Evolutionary conservation across 1,139 yeast species (phyloP).

Genomic region (Saccharomycopsis hybrid): DNA sequence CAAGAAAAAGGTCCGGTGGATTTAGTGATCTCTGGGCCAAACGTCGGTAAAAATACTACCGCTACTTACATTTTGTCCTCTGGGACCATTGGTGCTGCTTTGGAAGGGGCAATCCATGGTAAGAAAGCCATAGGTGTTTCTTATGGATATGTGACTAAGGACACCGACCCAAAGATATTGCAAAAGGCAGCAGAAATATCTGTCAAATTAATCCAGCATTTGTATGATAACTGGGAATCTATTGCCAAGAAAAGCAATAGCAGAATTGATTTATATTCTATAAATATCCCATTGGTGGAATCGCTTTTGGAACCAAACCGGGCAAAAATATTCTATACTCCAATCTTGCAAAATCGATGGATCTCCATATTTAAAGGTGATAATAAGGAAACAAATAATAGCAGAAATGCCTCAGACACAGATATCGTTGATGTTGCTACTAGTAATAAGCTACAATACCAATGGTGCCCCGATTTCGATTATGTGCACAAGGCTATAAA

Average conservation of each 20-base stretch:
- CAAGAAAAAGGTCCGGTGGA: slow-evolving; percentile 58
- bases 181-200: slow-evolving; percentile 63
- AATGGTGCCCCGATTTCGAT: slow-evolving; percentile 82
- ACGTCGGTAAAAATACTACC: slow-evolving; percentile 87
- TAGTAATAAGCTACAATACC: slow-evolving; percentile 41
- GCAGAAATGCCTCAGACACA: slow-evolving; percentile 24
- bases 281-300: slow-evolving; percentile 71
- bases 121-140: slow-evolving; percentile 73
- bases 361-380: slow-evolving; percentile 44
- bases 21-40: slow-evolving; percentile 88
- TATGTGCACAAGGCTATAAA: slow-evolving; percentile 57
- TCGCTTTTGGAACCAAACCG: slow-evolving; percentile 37
- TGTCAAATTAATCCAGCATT: slow-evolving; percentile 52
- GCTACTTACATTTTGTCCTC: slow-evolving; percentile 86
- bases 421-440: slow-evolving; percentile 42
- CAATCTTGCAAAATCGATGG: slow-evolving; percentile 79
- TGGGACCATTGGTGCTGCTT: slow-evolving; percentile 97
- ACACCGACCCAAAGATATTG: slow-evolving; percentile 49
- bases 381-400: too few species aligned
- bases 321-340: slow-evolving; percentile 66
- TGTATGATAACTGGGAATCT: slow-evolving; percentile 55
- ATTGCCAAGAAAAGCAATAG: slow-evolving; percentile 18
- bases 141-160: slow-evolving; percentile 59
- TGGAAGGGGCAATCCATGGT: slow-evolving; percentile 87
- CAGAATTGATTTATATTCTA: slow-evolving; percentile 75